Evolutionary conservation across 2,329 filamentous ascomycete genomes (phyloP).

Genomic region (Hypoxylon sp.): DNA sequence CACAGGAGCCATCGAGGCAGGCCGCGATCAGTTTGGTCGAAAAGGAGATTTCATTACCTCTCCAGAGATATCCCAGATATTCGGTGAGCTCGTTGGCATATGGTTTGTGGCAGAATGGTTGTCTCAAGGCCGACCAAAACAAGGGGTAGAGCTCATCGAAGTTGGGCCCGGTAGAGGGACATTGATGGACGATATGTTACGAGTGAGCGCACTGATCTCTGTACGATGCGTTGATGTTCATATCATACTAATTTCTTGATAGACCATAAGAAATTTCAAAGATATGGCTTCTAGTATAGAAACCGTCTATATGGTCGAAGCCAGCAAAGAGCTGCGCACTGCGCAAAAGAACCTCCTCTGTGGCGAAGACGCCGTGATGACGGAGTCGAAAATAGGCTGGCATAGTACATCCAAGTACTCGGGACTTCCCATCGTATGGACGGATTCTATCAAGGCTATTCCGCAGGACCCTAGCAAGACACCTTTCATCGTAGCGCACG

Average conservation of each 20-base stretch:
- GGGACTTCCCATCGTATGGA: conserved; percentile 85
- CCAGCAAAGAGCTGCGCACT: conserved; percentile 82
- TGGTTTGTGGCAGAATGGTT: conserved; percentile 99
- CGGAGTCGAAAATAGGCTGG: conserved; percentile 80
- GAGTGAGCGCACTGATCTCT: conserved; percentile 69
- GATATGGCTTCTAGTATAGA: conserved; percentile 82
- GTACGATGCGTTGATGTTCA: conserved; percentile 6
- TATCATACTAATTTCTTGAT: conserved; percentile 1
- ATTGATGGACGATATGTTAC: conserved; percentile 95
- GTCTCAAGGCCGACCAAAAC: conserved; percentile 81
- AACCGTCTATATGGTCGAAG: conserved; percentile 93
- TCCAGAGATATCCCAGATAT: conserved; percentile 96
- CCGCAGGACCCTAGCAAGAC: conserved; percentile 78
- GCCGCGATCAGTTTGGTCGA: conserved; percentile 89
- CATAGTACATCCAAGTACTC: conserved; percentile 83
- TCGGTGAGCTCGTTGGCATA: conserved; percentile 92
- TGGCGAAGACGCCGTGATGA: conserved; percentile 75
- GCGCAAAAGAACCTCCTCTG: conserved; percentile 88
- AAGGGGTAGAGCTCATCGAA: conserved; percentile 90
- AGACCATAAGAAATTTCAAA: conserved; percentile 90
- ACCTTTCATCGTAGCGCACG: conserved; percentile 95
- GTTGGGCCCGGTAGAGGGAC: conserved; percentile 95
- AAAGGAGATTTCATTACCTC: conserved; percentile 97
- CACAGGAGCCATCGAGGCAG: conserved; percentile 77
- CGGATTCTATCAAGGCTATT: conserved; percentile 88